Evolutionary conservation across 2,329 filamentous ascomycete species (phyloP).

Genomic region (Xylaria arbuscula): DNA sequence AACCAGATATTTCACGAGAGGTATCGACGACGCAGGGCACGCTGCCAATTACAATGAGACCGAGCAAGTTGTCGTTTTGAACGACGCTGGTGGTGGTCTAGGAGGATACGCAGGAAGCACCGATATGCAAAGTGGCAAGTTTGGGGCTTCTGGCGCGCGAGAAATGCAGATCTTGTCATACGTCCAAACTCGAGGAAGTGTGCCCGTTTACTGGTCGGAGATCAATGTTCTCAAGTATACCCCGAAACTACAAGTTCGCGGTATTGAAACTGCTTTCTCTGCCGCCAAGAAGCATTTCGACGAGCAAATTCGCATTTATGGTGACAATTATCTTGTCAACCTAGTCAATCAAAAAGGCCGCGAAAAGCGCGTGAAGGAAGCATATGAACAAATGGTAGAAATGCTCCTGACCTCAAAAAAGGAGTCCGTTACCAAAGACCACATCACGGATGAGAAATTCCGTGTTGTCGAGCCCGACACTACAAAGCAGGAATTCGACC

Average conservation of each 20-base stretch:
- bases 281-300: constrained; percentile 89
- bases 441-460: constrained; percentile 80
- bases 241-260: constrained; percentile 87
- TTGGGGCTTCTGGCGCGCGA: constrained; percentile 67
- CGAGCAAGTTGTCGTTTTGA: constrained; percentile 90
- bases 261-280: constrained; percentile 80
- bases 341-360: constrained; percentile 96
- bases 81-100: constrained; percentile 79
- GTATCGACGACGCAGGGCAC: constrained; percentile 91
- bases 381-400: constrained; percentile 91
- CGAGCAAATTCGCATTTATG: constrained; percentile 92
- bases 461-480: constrained; percentile 76
- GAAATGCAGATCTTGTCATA: constrained; percentile 94
- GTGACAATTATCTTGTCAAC: constrained; percentile 97
- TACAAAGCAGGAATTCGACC: constrained; percentile 74
- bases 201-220: constrained; percentile 96
- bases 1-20: constrained; percentile 93
- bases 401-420: constrained; percentile 75
- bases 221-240: constrained; percentile 93
- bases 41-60: constrained; percentile 99
- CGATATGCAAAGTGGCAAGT: constrained; percentile 79
- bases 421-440: constrained; percentile 73
- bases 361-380: constrained; percentile 88
- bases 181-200: constrained; percentile 95
- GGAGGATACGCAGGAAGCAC: constrained; percentile 83